These are phyloP conservation scores for Nicotiana rustica DNA, from an alignment of 305 asterid genomes.

Conservation along the genomic window DNA sequence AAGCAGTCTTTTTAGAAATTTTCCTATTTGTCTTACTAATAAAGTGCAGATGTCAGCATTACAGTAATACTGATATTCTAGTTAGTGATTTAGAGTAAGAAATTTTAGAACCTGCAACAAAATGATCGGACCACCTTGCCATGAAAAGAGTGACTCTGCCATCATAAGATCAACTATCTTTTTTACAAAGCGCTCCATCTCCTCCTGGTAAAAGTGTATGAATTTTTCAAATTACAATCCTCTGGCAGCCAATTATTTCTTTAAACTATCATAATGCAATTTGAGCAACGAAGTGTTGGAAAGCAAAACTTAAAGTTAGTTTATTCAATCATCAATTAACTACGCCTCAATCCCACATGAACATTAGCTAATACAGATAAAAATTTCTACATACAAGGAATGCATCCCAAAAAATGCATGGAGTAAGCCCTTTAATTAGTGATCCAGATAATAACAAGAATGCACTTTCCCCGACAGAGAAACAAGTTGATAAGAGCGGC, in stretches of 20 bases:
- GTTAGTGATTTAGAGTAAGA: constrained; percentile 32
- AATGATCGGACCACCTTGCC: constrained; percentile 99
- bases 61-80: not conserved
- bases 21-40: constrained; percentile 16
- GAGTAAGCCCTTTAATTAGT: not conserved
- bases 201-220: constrained; percentile 62
- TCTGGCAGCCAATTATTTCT: not conserved
- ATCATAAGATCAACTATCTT: constrained; percentile 87
- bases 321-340: constrained; percentile 21
- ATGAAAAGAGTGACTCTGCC: constrained; percentile 76
- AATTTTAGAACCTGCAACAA: constrained; percentile 71
- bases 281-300: constrained; percentile 6
- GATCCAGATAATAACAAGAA: constrained; percentile 21
- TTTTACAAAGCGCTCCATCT: constrained; percentile 90
- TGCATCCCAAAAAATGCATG: not conserved
- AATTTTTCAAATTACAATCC: constrained; percentile 27
- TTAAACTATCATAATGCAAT: constrained; percentile 23
- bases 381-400: not conserved
- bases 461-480: not conserved
- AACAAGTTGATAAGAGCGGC: not conserved
- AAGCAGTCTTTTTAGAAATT: not conserved
- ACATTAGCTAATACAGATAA: constrained; percentile 22
- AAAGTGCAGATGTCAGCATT: not conserved
- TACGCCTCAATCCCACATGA: not conserved
- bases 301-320: not conserved